Conservation (phyloP, 2,329 filamentous ascomycete genomes). For the Botrytis aclada region DNA sequence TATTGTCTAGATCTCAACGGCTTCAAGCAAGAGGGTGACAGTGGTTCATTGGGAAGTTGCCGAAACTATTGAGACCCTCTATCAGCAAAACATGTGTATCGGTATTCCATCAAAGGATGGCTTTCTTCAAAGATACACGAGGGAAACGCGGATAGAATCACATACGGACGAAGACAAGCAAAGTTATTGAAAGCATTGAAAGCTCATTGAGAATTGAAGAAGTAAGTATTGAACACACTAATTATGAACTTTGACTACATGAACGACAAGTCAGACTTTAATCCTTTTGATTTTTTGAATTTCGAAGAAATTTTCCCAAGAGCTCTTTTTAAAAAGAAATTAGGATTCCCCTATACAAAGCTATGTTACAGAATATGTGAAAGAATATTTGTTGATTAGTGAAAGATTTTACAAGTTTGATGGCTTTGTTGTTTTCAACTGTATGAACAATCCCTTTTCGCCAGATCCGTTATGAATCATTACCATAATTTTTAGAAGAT, state of each 20-base stretch:
- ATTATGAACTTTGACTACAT: background rate
- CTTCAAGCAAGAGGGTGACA: background rate
- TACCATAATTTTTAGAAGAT: too few relatives aligned
- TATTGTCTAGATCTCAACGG: fast-evolving
- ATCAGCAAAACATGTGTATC: background rate
- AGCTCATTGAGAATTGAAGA: background rate
- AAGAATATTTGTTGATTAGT: background rate
- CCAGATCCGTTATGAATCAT: background rate
- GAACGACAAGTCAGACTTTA: background rate
- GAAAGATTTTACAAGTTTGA: background rate
- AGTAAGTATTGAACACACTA: background rate
- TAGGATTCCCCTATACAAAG: background rate
- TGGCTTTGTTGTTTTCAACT: background rate
- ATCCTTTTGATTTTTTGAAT: too few relatives aligned
- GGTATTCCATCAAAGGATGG: background rate
- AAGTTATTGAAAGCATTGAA: fast-evolving
- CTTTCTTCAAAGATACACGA: background rate
- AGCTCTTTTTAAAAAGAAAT: background rate
- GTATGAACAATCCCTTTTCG: background rate
- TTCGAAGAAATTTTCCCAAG: too few relatives aligned
- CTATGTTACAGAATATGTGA: background rate
- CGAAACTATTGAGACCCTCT: background rate
- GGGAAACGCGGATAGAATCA: too few relatives aligned
- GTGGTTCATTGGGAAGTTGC: background rate
- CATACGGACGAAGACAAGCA: background rate